Evolutionary conservation across 768 basidiomycete species (phyloP).

Genomic region (Macrolepiota fuliginosa): DNA sequence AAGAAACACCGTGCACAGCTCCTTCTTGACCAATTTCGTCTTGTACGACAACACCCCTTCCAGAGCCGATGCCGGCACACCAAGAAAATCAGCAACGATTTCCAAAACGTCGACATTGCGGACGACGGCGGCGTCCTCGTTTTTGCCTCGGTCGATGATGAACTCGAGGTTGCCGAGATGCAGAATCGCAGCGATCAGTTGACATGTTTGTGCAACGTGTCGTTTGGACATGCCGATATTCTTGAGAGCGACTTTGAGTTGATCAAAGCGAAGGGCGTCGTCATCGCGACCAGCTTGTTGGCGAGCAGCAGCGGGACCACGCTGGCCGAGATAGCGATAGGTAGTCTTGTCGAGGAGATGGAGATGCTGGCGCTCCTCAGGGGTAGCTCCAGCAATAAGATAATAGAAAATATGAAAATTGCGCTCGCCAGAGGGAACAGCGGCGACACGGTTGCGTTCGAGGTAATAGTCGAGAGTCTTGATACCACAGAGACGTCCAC

Average conservation of each 20-base stretch:
- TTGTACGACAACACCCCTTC: slow-evolving; percentile 86
- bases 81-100: slow-evolving; percentile 89
- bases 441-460: slow-evolving; percentile 86
- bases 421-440: slow-evolving; percentile 85
- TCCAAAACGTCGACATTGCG: slow-evolving; percentile 80
- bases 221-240: slow-evolving; percentile 91
- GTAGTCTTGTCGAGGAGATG: slow-evolving; percentile 76
- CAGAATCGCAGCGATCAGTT: slow-evolving; percentile 91
- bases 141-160: slow-evolving; percentile 73
- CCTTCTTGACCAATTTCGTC: slow-evolving; percentile 91
- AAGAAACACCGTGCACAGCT: slow-evolving; percentile 95
- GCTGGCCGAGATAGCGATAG: slow-evolving; percentile 86
- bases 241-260: slow-evolving; percentile 93
- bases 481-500: slow-evolving; percentile 82
- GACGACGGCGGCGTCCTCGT: slow-evolving; percentile 92
- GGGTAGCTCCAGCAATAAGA: slow-evolving; percentile 84
- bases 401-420: slow-evolving; percentile 99
- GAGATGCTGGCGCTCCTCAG: slow-evolving; percentile 87
- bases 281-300: slow-evolving; percentile 60
- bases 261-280: slow-evolving; percentile 87
- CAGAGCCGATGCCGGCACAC: slow-evolving; percentile 68
- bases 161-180: slow-evolving; percentile 97
- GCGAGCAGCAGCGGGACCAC: slow-evolving; percentile 40
- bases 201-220: slow-evolving; percentile 93
- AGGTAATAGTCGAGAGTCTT: slow-evolving; percentile 98